phyloP scores from a whole-genome alignment of 2,329 filamentous ascomycete species.

The Aspergillus clavatus region DNA sequence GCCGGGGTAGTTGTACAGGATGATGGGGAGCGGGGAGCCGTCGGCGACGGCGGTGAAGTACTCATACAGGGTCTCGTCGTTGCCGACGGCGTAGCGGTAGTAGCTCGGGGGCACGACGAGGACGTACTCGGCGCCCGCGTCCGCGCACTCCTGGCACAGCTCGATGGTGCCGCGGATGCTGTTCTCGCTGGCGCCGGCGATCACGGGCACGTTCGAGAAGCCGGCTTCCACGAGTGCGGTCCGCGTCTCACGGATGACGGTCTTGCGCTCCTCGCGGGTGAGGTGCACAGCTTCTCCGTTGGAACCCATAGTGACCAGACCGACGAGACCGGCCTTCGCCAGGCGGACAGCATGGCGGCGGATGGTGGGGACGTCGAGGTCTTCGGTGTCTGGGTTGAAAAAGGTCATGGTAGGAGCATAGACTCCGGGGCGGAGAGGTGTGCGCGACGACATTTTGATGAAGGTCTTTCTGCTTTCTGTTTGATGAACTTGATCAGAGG shows the following conservation, averaged over 20 bases:
- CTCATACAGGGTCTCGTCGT: slow-evolving; percentile 53
- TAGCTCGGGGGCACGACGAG: slow-evolving; percentile 73
- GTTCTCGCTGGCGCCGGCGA: slow-evolving; percentile 70
- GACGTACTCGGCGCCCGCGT: slow-evolving; percentile 68
- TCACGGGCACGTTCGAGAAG: slow-evolving; percentile 62
- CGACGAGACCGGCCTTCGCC: slow-evolving; percentile 67
- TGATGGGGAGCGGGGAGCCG: slow-evolving; percentile 56
- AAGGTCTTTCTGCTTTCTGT: no score
- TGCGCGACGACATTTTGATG: slow-evolving; percentile 33
- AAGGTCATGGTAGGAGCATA: slow-evolving; percentile 73
- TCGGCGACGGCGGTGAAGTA: slow-evolving; percentile 64
- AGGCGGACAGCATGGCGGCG: slow-evolving; percentile 60
- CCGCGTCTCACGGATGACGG: slow-evolving; percentile 65
- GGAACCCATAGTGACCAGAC: slow-evolving; percentile 71
- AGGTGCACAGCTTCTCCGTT: slow-evolving; percentile 81
- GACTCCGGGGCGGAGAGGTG: slow-evolving; percentile 49
- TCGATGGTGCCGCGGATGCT: slow-evolving; percentile 69
- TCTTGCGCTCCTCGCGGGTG: slow-evolving; percentile 62
- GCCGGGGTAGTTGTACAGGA: slow-evolving; percentile 70
- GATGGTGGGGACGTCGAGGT: slow-evolving; percentile 61
- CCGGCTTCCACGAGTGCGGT: slow-evolving; percentile 63
- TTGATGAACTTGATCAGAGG: background rate
- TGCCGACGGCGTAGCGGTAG: slow-evolving; percentile 64
- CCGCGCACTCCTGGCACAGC: slow-evolving; percentile 63
- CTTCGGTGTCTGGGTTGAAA: slow-evolving; percentile 63